These are phyloP conservation scores for Rossbeevera mucosa DNA, from an alignment of 768 basidiomycete species.

Conservation along the genomic window DNA sequence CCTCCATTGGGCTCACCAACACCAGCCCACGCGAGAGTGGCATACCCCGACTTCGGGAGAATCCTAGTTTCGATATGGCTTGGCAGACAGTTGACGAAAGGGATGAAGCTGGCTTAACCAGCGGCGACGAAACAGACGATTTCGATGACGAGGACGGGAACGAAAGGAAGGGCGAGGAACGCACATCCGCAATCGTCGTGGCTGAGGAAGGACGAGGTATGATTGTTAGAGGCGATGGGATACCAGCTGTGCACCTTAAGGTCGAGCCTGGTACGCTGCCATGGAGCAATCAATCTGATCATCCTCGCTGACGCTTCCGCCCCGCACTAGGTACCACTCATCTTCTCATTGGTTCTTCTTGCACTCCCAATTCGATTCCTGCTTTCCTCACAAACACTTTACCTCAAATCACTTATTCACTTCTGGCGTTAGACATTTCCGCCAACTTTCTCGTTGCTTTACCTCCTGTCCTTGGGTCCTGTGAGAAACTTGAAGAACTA, in stretches of 20 bases:
- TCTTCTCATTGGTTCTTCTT: constrained; percentile 80
- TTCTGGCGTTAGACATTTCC: constrained; percentile 92
- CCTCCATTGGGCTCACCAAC: constrained; percentile 52
- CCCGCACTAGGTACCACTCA: constrained; percentile 77
- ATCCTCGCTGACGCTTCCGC: constrained; percentile 1
- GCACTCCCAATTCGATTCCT: constrained; percentile 73
- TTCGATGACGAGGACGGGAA: constrained; percentile 48
- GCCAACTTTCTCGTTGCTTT: constrained; percentile 80
- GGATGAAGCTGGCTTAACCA: constrained; percentile 58
- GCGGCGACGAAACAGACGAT: constrained; percentile 49
- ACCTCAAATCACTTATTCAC: constrained; percentile 67
- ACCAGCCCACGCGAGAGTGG: constrained; percentile 37
- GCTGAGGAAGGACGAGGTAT: constrained; percentile 83
- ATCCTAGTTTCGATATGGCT: constrained; percentile 70
- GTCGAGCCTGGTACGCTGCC: constrained; percentile 63
- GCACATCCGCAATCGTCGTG: constrained; percentile 71
- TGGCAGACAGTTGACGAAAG: constrained; percentile 73
- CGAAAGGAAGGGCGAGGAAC: constrained; percentile 57
- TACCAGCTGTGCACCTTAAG: constrained; percentile 56
- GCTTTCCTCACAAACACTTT: constrained; percentile 65
- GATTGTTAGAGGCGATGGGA: constrained; percentile 68
- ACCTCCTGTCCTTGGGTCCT: constrained; percentile 77
- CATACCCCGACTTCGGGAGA: constrained; percentile 49
- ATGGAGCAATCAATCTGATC: neutral
- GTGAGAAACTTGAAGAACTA: constrained; percentile 83